Percentiles rank a stretch among this genome's conserved stretches.
Evolutionary conservation across 345 rosid species (phyloP).

Genomic region (Salix purpurea): DNA sequence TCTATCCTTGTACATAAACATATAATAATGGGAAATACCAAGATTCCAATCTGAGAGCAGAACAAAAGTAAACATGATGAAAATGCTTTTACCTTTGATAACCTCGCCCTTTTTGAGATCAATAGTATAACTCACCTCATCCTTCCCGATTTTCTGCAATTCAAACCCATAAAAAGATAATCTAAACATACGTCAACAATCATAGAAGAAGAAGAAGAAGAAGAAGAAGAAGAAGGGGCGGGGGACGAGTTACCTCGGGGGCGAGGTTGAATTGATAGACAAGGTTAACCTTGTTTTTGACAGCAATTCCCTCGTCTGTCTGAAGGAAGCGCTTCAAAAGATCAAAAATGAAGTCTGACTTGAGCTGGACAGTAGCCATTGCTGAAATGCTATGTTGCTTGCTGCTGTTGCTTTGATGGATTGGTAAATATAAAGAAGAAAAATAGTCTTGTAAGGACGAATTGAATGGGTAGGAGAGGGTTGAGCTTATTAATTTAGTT

Average conservation of each 20-base stretch:
- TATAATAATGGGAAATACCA: not conserved
- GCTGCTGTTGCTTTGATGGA: not conserved
- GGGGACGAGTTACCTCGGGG: slow-evolving; percentile 52
- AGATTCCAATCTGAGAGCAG: not conserved
- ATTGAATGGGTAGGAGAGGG: not conserved
- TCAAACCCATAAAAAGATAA: not conserved
- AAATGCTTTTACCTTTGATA: slow-evolving; percentile 57
- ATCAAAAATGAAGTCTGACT: slow-evolving; percentile 68
- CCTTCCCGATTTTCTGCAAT: slow-evolving; percentile 75
- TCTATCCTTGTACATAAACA: no score
- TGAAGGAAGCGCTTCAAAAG: slow-evolving; percentile 62
- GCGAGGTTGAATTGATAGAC: slow-evolving; percentile 89
- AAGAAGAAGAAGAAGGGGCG: not conserved
- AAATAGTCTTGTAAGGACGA: not conserved
- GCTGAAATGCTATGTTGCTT: not conserved
- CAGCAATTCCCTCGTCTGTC: slow-evolving; percentile 61
- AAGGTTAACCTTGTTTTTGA: slow-evolving; percentile 66
- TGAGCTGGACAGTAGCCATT: slow-evolving; percentile 56
- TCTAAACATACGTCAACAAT: not conserved
- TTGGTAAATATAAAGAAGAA: not conserved
- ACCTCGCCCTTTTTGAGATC: slow-evolving; percentile 95
- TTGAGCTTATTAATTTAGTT: not conserved
- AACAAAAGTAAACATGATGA: not conserved
- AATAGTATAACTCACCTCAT: slow-evolving; percentile 68
- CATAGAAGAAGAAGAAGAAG: not conserved